A percentile compares a stretch with the other conserved stretches of the same genome.
These are phyloP conservation scores for Ceratobasidium sp. DNA, from an alignment of 1,284 basidiomycete genomes.

Conservation along the genomic window DNA sequence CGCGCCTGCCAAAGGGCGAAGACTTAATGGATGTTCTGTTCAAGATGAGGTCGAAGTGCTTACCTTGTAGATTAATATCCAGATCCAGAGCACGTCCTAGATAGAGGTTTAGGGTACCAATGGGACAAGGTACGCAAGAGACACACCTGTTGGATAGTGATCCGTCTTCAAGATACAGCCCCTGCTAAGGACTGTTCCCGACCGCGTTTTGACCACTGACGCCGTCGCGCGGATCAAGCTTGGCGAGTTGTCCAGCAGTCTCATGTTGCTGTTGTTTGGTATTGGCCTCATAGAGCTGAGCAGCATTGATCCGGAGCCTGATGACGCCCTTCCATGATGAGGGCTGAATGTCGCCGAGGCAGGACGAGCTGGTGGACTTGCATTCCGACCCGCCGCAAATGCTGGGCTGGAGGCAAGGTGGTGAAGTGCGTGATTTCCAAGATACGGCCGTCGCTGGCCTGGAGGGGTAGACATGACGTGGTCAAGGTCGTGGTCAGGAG, in stretches of 20 bases:
- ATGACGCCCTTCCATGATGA: conserved; percentile 29
- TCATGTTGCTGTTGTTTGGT: background rate
- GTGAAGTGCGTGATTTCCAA: conserved; percentile 19
- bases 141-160: conserved; percentile 84
- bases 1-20: conserved; percentile 72
- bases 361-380: conserved; percentile 43
- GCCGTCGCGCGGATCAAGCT: conserved; percentile 41
- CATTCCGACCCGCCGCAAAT: conserved; percentile 33
- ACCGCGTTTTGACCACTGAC: conserved; percentile 84
- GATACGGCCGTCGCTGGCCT: conserved; percentile 41
- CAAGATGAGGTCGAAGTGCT: background rate
- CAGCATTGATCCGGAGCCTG: conserved; percentile 35
- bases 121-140: background rate
- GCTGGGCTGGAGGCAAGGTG: conserved; percentile 42
- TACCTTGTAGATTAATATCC: conserved; percentile 83
- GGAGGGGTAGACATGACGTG: conserved; percentile 40
- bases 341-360: conserved; percentile 1
- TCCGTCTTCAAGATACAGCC: conserved; percentile 96
- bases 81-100: conserved; percentile 88
- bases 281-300: conserved; percentile 11
- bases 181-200: conserved; percentile 88
- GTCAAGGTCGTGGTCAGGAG: conserved; percentile 26
- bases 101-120: conserved; percentile 1
- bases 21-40: background rate
- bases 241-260: conserved; percentile 41